Evolutionary conservation across 2,329 filamentous ascomycete genomes (phyloP).

Genomic region (Rutstroemia sp.): DNA sequence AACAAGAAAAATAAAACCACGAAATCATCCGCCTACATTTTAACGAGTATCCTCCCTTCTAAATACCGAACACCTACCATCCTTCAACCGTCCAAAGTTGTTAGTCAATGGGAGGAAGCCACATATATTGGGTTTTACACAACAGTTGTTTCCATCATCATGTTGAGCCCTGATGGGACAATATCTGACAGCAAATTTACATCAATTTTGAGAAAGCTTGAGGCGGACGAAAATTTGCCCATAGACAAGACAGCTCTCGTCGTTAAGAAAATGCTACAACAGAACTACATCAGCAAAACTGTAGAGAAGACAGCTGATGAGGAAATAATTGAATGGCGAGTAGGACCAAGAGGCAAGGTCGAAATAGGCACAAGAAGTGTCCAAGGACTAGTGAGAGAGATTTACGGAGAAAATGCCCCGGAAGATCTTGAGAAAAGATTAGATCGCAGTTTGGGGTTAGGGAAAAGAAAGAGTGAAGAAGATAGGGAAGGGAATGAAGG

Average conservation of each 20-base stretch:
- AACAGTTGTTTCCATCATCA: slow-evolving; percentile 69
- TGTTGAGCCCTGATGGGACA: slow-evolving; percentile 58
- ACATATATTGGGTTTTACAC: slow-evolving; percentile 77
- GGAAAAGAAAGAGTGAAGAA: slow-evolving; percentile 14
- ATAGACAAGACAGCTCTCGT: slow-evolving; percentile 69
- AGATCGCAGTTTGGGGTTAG: slow-evolving; percentile 52
- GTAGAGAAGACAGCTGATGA: slow-evolving; percentile 66
- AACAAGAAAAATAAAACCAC: slow-evolving; percentile 40
- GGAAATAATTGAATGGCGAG: slow-evolving; percentile 70
- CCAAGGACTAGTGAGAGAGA: slow-evolving; percentile 56
- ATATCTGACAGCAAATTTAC: slow-evolving; percentile 73
- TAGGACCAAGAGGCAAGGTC: slow-evolving; percentile 77
- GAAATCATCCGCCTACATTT: slow-evolving; percentile 63
- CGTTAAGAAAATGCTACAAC: slow-evolving; percentile 66
- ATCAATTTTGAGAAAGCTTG: slow-evolving; percentile 66
- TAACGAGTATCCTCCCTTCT: slow-evolving; percentile 65
- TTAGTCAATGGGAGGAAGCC: slow-evolving; percentile 62
- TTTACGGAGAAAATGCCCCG: slow-evolving; percentile 45
- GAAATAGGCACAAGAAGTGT: slow-evolving; percentile 77
- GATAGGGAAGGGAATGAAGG: slow-evolving; percentile 15
- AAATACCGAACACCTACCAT: slow-evolving; percentile 61
- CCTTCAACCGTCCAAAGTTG: slow-evolving; percentile 58
- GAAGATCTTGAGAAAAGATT: slow-evolving; percentile 54
- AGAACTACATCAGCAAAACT: slow-evolving; percentile 74
- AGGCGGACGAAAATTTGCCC: slow-evolving; percentile 66